Evolutionary conservation across 1,139 yeast genomes (phyloP), one percentile per base, ranked within the genome.

Genomic region (Hansenula anomala): DNA sequence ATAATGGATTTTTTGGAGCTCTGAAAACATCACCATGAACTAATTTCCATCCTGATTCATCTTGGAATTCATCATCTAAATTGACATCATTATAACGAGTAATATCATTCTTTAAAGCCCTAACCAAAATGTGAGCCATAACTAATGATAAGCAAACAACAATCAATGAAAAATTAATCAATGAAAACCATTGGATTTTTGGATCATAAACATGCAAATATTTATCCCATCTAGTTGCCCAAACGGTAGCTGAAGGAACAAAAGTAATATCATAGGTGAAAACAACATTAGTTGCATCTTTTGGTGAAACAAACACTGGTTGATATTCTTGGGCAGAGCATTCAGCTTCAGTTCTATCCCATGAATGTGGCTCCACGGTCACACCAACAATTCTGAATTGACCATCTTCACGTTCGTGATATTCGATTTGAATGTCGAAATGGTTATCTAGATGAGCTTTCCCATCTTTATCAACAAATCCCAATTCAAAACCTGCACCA

Each of bases 181-280:
- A 75, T 3, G 96, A 87, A 58, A 88, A 85, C 98, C 97, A 90
- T 66, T 92, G 97, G 52, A 92, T 84, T 60, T 84, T 83, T 40
- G 97, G 95, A 59, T 88, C 95, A 58, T 81, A 84, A 28, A 85
- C 94, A 55, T 88, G 95, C 55, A 92, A 73, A 60, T 92, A 92
- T 61, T 88, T 87, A 61, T 92, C 98, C 99, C 99, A 92, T 67
- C 99, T 80, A 1, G 97, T 92, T 25, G 97, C 97, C 98, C 97
- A 92, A 11, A 82, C 79, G 13, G 94, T 86, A 13, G 66, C 67
- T 14, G 95, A 83, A 42, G 74, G 73, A 24, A 66, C 61, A 72
- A 92, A 92, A 27, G 60, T 63, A 25, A 82, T 83, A 4, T 84
- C 76, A 56, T 82, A 82, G 16, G 84, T 69, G 61, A 76, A 82